Evolutionary conservation across 345 rosid genomes (phyloP).

Genomic region (Mercurialis annua): DNA sequence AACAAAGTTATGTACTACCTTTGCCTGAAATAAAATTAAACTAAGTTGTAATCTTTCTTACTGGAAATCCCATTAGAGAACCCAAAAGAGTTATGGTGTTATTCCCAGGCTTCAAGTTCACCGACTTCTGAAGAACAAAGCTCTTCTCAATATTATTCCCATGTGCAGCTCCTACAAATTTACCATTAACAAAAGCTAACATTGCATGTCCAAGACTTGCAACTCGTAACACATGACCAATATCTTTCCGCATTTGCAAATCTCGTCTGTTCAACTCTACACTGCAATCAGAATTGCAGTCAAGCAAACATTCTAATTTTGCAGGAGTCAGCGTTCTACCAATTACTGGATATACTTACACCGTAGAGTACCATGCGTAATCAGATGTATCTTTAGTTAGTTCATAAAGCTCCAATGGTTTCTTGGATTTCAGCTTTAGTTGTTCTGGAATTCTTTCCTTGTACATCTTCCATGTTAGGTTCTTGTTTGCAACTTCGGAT

Average conservation of each 20-base stretch:
- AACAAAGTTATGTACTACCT: too few relatives aligned
- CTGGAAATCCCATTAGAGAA: conserved; percentile 63
- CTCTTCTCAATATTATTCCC: conserved; percentile 86
- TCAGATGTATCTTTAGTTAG: conserved; percentile 66
- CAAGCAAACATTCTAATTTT: too few relatives aligned
- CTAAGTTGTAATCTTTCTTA: conserved; percentile 25
- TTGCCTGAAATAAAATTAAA: too few relatives aligned
- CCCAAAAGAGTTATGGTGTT: conserved; percentile 56
- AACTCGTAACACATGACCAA: conserved; percentile 44
- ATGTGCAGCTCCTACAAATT: conserved; percentile 63
- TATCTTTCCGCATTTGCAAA: conserved; percentile 42
- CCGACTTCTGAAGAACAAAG: conserved; percentile 55
- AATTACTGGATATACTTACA: conserved; percentile 47
- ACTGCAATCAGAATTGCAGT: conserved; percentile 48
- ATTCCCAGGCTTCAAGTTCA: conserved; percentile 44
- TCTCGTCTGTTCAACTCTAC: conserved; percentile 39
- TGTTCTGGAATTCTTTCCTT: conserved; percentile 43
- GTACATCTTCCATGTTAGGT: conserved; percentile 51
- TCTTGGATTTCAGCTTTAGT: conserved; percentile 15
- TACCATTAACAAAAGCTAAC: conserved; percentile 64
- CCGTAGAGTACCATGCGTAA: conserved; percentile 74
- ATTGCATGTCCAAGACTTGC: conserved; percentile 91
- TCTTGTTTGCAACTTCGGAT: conserved; percentile 51
- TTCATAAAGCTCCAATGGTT: conserved; percentile 56
- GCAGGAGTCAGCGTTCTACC: too few relatives aligned